Base-by-base conservation (phyloP, 2,329 filamentous ascomycete genomes). In the Hortaea werneckii region DNA sequence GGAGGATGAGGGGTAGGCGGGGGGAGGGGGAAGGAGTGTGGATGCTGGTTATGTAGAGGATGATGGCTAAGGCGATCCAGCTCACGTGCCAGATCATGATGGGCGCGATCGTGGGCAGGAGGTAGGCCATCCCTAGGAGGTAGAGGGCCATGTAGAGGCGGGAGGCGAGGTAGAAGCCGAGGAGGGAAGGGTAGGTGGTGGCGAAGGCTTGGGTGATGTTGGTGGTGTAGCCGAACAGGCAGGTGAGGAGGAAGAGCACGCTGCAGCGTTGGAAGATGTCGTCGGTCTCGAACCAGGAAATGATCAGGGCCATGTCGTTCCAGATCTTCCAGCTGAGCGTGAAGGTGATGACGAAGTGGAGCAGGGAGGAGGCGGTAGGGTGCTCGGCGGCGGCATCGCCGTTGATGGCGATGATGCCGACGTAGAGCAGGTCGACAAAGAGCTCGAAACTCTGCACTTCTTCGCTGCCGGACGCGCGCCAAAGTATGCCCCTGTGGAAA, bases 251-350 rank as follows among this genome's bases (percentile, higher is more conserved):
- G 56, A 82, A 80, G 1, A 83, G 62, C 11, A 83, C 71, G n/a
- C 71, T 72, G 28, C 79, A 50, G 13, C 79, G 66, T 49, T 79
- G 76, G 9, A 78, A 56, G 32, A 83, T 71, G 52, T 83, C 79
- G 57, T 74, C 54, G 13, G 60, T 74, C 52, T 82, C 76, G 54
- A 82, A 81, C 78, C 78, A 80, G 47, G 70, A 74, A 47, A 82
- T 69, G 6, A 78, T 64, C 20, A 77, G 56, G 7, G 72, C 69
- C 41, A 82, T 68, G 49, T 82, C 79, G 41, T 68, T 70, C 79
- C 79, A 83, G 50, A 82, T 76, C 55, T 80, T 81, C 72, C 75
- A 80, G 29, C 73, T 74, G 65, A 82, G 72, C 50, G 76, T 74
- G 55, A 83, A 82, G 0, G 76, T 79, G 47, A 61, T 75, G 43